Evolutionary conservation across 139 green algal genomes (phyloP), one percentile per base, ranked within the genome.

Genomic region (Deuterostichococcus epilithicus): DNA sequence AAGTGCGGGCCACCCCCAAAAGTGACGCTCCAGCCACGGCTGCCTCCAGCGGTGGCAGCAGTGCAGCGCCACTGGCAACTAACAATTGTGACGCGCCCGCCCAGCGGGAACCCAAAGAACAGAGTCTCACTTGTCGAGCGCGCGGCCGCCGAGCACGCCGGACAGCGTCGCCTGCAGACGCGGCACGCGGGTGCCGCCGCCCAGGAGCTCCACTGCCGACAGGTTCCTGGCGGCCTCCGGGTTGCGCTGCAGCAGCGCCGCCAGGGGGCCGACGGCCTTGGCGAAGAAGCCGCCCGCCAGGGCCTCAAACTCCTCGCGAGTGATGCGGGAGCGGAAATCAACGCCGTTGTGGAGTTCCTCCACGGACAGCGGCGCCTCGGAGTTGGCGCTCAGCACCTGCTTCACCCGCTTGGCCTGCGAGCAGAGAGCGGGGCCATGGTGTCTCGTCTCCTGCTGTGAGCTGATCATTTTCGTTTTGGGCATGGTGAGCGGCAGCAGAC

Each of bases 341-440:
- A 78, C 78, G 52, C 94, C 94, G 22, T 94, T 85, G 35, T 91
- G 81, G 38, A 99, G 82, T 76, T 95, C 91, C 82, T 99, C 96
- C 35, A 98, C 93, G 35, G 75, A 90, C 65, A 98, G 77, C 32
- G 93, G 93, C 13, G 95, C 96, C 33, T 89, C 88, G 22, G 70
- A 90, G 87, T 99, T 99, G 82, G 96, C 96, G 33, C 86, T 95
- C 42, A 99, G 91, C 20, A 99, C 88, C 78, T 99, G 92, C 88
- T 99, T 99, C 28, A 94, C 97, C 68, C 92, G 90, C 39, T 91
- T 90, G 26, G 94, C 88, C 83, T 94, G 81, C 0, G 44, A 4
- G 38, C 30, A 42, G 33, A 73, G 30, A 13, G 42, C 13, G 42
- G 42, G 10, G 13, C 42, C 42, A 15, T 32, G 60, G 18, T 15